Conservation (phyloP, 345 rosid species). For the Rhizophora mangle region DNA sequence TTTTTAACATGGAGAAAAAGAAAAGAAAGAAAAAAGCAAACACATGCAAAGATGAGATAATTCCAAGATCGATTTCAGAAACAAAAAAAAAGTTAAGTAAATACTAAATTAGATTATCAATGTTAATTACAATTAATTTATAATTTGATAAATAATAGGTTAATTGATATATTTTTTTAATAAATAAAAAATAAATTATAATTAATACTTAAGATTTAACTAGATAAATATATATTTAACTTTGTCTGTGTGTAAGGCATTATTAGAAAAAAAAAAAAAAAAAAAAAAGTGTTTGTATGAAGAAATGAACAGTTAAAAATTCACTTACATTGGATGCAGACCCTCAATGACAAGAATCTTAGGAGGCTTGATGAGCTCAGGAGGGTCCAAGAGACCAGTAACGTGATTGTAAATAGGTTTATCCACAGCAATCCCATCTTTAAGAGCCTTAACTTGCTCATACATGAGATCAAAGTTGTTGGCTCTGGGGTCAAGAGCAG, state of each 20-base stretch:
- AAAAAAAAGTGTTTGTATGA: background rate
- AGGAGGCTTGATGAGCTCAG: constrained; percentile 90
- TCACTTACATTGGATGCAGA: constrained; percentile 89
- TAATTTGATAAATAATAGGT: no score
- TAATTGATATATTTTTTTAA: no score
- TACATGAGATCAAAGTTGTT: constrained; percentile 94
- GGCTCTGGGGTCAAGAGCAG: constrained; percentile 94
- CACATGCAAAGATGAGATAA: no score
- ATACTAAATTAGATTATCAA: no score
- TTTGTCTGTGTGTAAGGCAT: no score
- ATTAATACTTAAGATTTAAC: no score
- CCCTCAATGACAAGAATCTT: constrained; percentile 99
- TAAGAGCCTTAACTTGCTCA: constrained; percentile 88
- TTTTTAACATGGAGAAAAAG: no score
- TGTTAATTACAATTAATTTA: no score
- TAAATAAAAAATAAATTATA: no score
- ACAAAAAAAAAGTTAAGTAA: background rate
- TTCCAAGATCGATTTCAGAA: background rate
- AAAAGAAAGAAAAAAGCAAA: no score
- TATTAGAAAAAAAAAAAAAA: background rate
- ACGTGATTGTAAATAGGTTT: constrained; percentile 97
- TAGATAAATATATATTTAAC: no score
- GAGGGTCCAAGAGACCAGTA: constrained; percentile 82
- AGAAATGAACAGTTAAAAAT: background rate
- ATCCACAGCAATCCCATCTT: constrained; percentile 67